phyloP scores from a whole-genome alignment of 2,329 filamentous ascomycete genomes.

The Phaeosphaeriaceae sp. region DNA sequence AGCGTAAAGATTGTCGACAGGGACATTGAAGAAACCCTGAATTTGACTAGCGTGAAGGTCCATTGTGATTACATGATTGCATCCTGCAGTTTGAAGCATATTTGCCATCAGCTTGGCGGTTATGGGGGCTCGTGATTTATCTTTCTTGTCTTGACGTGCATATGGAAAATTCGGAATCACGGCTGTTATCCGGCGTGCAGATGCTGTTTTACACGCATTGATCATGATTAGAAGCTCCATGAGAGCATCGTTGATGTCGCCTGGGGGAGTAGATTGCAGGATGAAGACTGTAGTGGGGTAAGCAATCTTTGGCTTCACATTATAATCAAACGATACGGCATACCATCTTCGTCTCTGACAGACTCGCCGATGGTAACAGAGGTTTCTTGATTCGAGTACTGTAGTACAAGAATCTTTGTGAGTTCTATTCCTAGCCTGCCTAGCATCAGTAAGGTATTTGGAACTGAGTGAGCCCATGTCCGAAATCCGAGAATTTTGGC shows the following conservation, averaged over 20 bases:
- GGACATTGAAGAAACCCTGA: slow-evolving; percentile 92
- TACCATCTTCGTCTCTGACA: slow-evolving; percentile 93
- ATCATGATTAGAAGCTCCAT: slow-evolving; percentile 99
- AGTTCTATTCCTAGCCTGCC: slow-evolving; percentile 75
- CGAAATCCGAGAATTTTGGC: neutral
- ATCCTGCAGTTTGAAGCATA: slow-evolving; percentile 94
- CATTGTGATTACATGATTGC: slow-evolving; percentile 94
- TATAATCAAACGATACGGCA: slow-evolving; percentile 16
- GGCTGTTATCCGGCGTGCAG: slow-evolving; percentile 89
- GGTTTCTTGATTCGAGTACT: slow-evolving; percentile 87
- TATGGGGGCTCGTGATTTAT: slow-evolving; percentile 94
- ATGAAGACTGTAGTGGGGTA: slow-evolving; percentile 74
- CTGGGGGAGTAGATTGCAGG: slow-evolving; percentile 90
- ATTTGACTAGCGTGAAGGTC: slow-evolving; percentile 94
- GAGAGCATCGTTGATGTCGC: slow-evolving; percentile 96
- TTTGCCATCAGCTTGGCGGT: slow-evolving; percentile 95
- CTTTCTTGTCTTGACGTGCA: slow-evolving; percentile 96
- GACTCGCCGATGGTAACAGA: slow-evolving; percentile 95
- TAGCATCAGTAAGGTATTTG: slow-evolving; percentile 21
- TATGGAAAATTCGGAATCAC: slow-evolving; percentile 97
- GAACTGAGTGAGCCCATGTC: neutral
- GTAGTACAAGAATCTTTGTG: slow-evolving; percentile 78
- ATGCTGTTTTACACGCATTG: slow-evolving; percentile 87
- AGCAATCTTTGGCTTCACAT: slow-evolving; percentile 16
- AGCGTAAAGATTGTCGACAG: slow-evolving; percentile 84